A percentile compares a stretch with the other conserved stretches of the same genome.
Evolutionary conservation across 2,329 filamentous ascomycete genomes (phyloP).

Genomic region (Xylariaceae sp.): DNA sequence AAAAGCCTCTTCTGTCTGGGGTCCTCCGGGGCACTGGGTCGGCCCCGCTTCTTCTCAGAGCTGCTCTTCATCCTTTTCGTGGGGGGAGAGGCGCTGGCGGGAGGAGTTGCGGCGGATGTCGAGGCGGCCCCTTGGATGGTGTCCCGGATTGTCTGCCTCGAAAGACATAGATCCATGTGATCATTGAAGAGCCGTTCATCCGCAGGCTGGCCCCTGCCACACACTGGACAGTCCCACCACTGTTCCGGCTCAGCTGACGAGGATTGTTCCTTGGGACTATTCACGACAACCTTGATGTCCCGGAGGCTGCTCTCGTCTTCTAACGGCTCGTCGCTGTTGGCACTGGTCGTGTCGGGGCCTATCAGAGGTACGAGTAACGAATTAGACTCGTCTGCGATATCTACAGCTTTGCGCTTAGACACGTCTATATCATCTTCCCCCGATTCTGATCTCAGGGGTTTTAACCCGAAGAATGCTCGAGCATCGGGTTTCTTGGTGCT

Average conservation of each 20-base stretch:
- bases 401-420: constrained; percentile 38
- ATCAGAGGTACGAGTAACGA: too few species aligned
- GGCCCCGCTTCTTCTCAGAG: constrained; percentile 19
- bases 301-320: constrained; percentile 18
- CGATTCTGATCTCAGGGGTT: constrained; percentile 23
- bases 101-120: constrained; percentile 9
- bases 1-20: constrained; percentile 34
- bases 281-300: constrained; percentile 45
- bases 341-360: too few species aligned
- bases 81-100: constrained; percentile 25
- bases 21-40: constrained; percentile 13
- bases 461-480: constrained; percentile 70
- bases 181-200: constrained; percentile 77
- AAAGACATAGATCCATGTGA: constrained; percentile 89
- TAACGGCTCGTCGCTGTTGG: background rate
- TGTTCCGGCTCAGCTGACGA: constrained; percentile 33
- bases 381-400: too few species aligned
- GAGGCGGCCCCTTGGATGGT: constrained; percentile 53
- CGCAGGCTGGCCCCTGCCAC: constrained; percentile 63
- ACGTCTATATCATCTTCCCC: constrained; percentile 9
- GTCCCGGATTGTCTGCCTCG: constrained; percentile 76
- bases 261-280: constrained; percentile 32
- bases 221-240: constrained; percentile 85
- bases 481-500: constrained; percentile 76
- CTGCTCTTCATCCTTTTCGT: constrained; percentile 28